Conservation (phyloP, 148 eudicot species). For the Rhododendron simsii region DNA sequence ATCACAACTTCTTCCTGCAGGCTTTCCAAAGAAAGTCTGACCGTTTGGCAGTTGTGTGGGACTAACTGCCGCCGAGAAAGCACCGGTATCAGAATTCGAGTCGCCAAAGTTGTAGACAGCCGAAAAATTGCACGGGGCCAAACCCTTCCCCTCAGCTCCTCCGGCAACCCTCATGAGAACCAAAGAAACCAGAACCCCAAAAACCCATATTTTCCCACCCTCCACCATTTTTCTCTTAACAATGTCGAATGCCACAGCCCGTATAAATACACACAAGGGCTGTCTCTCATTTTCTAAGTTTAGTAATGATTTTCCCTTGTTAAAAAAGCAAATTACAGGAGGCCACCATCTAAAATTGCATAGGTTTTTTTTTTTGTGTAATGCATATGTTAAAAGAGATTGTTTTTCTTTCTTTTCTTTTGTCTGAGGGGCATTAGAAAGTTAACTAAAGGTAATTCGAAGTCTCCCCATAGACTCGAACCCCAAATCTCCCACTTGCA, state of each 20-base stretch:
- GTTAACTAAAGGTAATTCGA: no score
- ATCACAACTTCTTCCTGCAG: no score
- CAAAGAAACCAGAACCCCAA: neutral
- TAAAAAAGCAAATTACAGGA: neutral
- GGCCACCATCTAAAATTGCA: neutral
- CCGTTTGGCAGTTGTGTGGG: neutral
- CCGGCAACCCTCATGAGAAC: neutral
- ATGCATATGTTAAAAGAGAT: no score
- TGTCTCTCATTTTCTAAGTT: neutral
- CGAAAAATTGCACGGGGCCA: neutral
- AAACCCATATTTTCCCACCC: neutral
- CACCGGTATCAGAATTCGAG: conserved; percentile 10
- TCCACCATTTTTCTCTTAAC: neutral
- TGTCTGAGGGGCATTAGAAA: no score
- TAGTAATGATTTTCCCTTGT: neutral
- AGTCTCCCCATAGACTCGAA: no score
- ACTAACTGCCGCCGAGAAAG: neutral
- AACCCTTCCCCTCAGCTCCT: neutral
- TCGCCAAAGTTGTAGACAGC: conserved; percentile 12
- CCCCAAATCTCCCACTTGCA: no score
- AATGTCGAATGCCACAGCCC: neutral
- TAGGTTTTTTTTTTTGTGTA: neutral
- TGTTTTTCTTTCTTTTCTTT: no score
- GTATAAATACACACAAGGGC: neutral
- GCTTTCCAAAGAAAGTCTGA: neutral